Evolutionary conservation across 441 rosid species (phyloP).

Genomic region (Adansonia rubrostipa): DNA sequence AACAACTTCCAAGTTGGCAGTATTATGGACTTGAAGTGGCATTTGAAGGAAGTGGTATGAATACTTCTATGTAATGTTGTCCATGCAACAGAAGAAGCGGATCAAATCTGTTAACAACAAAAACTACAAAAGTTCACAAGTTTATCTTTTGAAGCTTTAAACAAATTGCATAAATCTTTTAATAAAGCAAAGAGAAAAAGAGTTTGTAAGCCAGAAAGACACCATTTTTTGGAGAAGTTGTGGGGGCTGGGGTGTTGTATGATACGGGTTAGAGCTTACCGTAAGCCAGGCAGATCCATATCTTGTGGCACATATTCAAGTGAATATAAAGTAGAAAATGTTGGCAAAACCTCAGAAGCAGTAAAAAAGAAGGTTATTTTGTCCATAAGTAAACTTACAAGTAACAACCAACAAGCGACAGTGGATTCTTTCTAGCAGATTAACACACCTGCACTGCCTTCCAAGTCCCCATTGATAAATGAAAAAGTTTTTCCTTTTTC

Average conservation of each 20-base stretch:
- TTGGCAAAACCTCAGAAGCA: constrained; percentile 76
- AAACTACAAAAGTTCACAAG: neutral
- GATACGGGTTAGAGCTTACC: constrained; percentile 46
- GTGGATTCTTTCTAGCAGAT: neutral
- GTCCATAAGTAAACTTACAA: neutral
- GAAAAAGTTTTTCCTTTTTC: neutral
- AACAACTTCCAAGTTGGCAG: neutral
- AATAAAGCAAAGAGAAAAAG: neutral
- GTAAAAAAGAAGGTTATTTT: neutral
- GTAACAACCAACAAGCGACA: neutral
- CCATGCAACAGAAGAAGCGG: constrained; percentile 85
- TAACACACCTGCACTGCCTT: neutral
- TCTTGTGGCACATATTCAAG: constrained; percentile 39
- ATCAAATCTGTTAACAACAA: constrained; percentile 57
- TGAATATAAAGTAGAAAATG: constrained; percentile 70
- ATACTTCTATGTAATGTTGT: constrained; percentile 83
- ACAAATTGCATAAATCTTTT: neutral
- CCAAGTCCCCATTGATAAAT: neutral
- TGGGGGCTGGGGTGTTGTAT: neutral
- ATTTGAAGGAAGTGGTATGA: constrained; percentile 75
- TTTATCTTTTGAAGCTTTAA: constrained; percentile 7
- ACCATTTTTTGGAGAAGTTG: neutral
- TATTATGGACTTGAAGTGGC: constrained; percentile 55
- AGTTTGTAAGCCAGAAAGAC: neutral
- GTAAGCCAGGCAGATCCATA: constrained; percentile 58